A percentile compares a stretch with the other conserved stretches of the same genome.
Evolutionary conservation across 176 grass and related monocot species (phyloP).

Genomic region (Elymus sibiricus): DNA sequence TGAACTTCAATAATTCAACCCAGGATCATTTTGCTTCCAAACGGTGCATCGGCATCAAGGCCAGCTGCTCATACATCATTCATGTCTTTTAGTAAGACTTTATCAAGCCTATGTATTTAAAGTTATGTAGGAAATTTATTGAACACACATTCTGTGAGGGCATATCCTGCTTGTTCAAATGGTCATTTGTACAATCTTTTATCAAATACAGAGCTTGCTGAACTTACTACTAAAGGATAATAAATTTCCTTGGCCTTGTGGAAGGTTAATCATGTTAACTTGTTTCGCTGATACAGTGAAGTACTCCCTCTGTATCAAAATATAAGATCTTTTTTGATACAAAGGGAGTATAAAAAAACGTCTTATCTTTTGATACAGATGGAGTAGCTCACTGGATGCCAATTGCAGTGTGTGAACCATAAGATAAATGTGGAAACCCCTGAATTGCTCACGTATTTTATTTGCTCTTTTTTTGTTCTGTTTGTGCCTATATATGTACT

Average conservation of each 20-base stretch:
- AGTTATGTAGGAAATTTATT: neutral
- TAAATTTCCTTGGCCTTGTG: neutral
- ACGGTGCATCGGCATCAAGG: constrained; percentile 18
- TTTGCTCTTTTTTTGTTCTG: neutral
- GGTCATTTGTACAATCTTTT: constrained; percentile 20
- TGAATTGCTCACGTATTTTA: neutral
- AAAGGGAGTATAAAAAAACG: too few species aligned
- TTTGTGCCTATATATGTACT: constrained; percentile 10
- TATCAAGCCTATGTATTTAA: constrained; percentile 29
- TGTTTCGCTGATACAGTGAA: neutral
- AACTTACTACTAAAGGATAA: neutral
- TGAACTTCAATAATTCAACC: neutral
- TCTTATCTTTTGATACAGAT: too few species aligned
- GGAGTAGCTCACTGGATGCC: neutral
- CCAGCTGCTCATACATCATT: constrained; percentile 2
- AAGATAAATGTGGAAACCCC: neutral
- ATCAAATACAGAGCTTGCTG: constrained; percentile 7
- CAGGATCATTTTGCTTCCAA: constrained; percentile 1
- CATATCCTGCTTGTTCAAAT: constrained; percentile 6
- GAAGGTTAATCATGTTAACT: constrained; percentile 1
- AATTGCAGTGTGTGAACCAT: neutral
- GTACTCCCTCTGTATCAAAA: too few species aligned
- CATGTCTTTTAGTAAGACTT: constrained; percentile 24
- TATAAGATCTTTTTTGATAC: too few species aligned
- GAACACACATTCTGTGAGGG: constrained; percentile 24